These are phyloP conservation scores for Raddia guianensis DNA, from an alignment of 176 grass and related monocot genomes.

Conservation along the genomic window DNA sequence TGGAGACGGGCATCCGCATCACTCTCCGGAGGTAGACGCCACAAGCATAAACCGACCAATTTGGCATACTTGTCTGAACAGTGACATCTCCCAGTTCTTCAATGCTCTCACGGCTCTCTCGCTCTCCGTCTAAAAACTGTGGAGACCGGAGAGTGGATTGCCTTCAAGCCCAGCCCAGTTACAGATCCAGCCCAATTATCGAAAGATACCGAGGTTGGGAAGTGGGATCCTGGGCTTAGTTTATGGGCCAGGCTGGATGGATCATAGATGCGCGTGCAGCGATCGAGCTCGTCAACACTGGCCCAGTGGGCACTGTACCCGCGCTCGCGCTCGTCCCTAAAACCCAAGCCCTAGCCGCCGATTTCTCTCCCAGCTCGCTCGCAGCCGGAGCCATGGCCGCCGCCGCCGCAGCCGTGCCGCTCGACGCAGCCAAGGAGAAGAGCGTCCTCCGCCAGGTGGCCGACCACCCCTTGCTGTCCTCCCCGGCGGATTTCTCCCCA, in stretches of 20 bases:
- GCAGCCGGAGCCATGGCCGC: conserved; percentile 43
- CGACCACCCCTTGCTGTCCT: background rate
- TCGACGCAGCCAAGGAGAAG: conserved; percentile 63
- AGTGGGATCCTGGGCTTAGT: background rate
- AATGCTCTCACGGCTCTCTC: background rate
- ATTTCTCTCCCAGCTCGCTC: conserved; percentile 12
- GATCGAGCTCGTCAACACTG: background rate
- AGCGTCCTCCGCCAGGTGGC: conserved; percentile 63
- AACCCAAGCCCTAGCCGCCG: conserved; percentile 46
- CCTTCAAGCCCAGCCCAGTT: background rate
- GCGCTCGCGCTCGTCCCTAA: conserved; percentile 10
- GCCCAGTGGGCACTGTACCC: background rate
- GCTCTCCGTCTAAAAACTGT: background rate
- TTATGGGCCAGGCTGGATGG: background rate
- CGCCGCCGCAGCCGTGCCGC: background rate
- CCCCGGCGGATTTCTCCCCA: background rate
- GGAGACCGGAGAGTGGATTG: background rate
- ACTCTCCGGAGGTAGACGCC: background rate
- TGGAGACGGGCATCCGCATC: background rate
- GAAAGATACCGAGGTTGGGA: background rate
- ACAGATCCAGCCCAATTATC: background rate
- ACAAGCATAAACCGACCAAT: background rate
- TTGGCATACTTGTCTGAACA: background rate
- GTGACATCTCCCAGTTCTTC: background rate
- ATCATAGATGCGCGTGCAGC: background rate